Evolutionary conservation across 768 basidiomycete species (phyloP).

Genomic region (Naganishia onofrii): DNA sequence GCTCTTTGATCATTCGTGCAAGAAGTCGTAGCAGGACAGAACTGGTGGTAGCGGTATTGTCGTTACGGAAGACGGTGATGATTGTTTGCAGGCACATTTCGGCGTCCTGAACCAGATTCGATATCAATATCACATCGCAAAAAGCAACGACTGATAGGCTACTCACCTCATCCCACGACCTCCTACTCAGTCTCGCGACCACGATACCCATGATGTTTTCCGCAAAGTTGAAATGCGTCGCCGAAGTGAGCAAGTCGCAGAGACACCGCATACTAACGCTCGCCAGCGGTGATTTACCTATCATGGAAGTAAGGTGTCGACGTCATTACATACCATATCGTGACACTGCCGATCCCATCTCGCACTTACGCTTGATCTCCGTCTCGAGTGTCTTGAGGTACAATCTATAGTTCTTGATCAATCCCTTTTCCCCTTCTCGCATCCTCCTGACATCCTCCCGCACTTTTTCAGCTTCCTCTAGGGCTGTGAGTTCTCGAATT

Average conservation of each 20-base stretch:
- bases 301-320: neutral
- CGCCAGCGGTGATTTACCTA: conserved; percentile 52
- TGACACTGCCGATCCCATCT: neutral
- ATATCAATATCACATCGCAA: neutral
- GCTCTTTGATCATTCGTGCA: conserved; percentile 94
- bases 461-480: conserved; percentile 88
- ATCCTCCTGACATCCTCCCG: conserved; percentile 84
- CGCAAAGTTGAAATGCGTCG: conserved; percentile 95
- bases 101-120: conserved; percentile 62
- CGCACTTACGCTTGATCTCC: conserved; percentile 73
- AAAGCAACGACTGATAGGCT: too few relatives aligned
- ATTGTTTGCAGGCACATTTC: conserved; percentile 79
- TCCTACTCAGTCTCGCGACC: conserved; percentile 75
- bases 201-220: conserved; percentile 85
- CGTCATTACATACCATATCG: too few relatives aligned
- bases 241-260: conserved; percentile 76
- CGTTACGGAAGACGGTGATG: conserved; percentile 75
- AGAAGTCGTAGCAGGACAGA: conserved; percentile 84
- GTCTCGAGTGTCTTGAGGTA: conserved; percentile 80
- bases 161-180: conserved; percentile 82
- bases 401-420: conserved; percentile 80
- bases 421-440: conserved; percentile 92
- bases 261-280: conserved; percentile 76
- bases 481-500: conserved; percentile 83
- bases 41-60: conserved; percentile 75